Conservation (phyloP, 1,139 yeast genomes). For the Candida smagusa region DNA sequence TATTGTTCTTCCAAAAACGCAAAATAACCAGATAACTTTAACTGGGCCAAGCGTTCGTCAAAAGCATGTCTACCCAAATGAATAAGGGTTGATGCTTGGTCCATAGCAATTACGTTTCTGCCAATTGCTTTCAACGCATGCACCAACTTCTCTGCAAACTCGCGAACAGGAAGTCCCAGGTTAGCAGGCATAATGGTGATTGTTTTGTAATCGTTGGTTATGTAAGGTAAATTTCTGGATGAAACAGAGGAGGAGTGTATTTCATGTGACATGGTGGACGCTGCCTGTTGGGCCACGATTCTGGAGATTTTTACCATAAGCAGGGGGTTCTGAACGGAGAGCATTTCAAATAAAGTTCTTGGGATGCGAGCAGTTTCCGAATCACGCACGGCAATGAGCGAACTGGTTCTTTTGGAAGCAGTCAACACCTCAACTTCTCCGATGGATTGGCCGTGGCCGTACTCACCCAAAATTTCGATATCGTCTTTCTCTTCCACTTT, state of each 20-base stretch:
- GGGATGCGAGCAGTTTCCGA: constrained; percentile 94
- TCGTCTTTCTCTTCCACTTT: constrained; percentile 17
- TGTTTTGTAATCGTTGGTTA: constrained; percentile 65
- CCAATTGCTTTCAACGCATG: constrained; percentile 71
- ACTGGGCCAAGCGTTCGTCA: constrained; percentile 72
- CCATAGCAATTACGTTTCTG: constrained; percentile 69
- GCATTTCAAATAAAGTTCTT: constrained; percentile 77
- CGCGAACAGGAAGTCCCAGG: constrained; percentile 76
- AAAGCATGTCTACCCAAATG: constrained; percentile 92
- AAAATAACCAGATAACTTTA: constrained; percentile 84
- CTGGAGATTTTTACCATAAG: constrained; percentile 88
- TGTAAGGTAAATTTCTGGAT: constrained; percentile 22
- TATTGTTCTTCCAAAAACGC: constrained; percentile 88
- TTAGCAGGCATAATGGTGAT: constrained; percentile 81
- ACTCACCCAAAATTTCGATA: constrained; percentile 60
- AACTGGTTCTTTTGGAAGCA: constrained; percentile 66
- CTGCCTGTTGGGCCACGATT: constrained; percentile 75
- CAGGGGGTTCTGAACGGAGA: constrained; percentile 82
- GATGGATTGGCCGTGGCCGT: constrained; percentile 90
- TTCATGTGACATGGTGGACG: constrained; percentile 10
- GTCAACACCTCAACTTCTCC: constrained; percentile 96
- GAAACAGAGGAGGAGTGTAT: constrained; percentile 2
- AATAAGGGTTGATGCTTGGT: constrained; percentile 75
- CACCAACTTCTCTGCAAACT: constrained; percentile 73
- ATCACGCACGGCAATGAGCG: constrained; percentile 86